Evolutionary conservation across 345 rosid species (phyloP), one percentile per base, ranked within the genome.

Genomic region (Eucalyptus cladocalyx): DNA sequence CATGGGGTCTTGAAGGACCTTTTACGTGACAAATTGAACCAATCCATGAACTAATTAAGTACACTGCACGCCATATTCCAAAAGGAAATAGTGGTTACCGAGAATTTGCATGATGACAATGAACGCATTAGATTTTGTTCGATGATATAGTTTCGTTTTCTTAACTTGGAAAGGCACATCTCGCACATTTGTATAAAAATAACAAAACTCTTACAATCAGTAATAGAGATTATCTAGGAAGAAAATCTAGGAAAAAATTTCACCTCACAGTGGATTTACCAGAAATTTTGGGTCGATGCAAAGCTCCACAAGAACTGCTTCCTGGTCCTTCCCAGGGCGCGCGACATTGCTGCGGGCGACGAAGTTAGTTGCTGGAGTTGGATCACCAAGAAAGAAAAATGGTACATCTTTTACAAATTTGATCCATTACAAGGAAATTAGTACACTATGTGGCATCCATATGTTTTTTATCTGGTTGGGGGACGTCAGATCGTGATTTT

Each of bases 401-500:
- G 48, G 48, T 47, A 47, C 48, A 4, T 47, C 48, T 47, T 47
- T 47, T 13, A 47, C 12, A 47, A 47, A 47, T 47, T 47, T 47
- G 13, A 1, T 47, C 4, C 0, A 47, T 47, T 11, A 11, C 13
- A 4, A 47, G 48, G 48, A 47, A 47, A 11, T 47, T 47, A 47
- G 4, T 10, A 47, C 48, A 47, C 48, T 11, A 47, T 47, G 13
- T 47, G 1, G 0, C 13, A 47, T 47, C 4, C 4, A 1, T 3
- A 11, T 47, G 1, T 47, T 10, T 3, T 11, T 3, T 47, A 47
- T 47, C 4, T 0, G 1, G 4, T 47, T 47, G 28, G 11, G 2
- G 0, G 23, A 26, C 0, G 0, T 54, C 0, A 18, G 11, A 54
- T 54, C 3, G 11, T 1, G 5, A 54, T 54, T 23, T 54, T 54